A percentile compares a stretch with the other conserved stretches of the same genome.
These are phyloP conservation scores for Apophysomyces trapeziformis DNA, from an alignment of 371 early-diverging fungal species.

Conservation along the genomic window DNA sequence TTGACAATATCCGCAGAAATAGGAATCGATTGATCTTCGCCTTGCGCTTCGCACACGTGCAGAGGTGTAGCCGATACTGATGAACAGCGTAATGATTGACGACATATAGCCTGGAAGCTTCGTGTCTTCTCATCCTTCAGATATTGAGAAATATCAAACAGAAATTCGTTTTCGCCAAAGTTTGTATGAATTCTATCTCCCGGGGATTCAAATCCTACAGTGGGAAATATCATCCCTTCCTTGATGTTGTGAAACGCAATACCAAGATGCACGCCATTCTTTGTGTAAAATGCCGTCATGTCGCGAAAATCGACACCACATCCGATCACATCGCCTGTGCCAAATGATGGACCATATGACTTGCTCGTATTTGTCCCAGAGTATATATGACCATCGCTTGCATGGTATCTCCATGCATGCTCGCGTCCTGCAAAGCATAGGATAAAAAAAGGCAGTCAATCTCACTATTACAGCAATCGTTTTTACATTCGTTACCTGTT, in stretches of 20 bases:
- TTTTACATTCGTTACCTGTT: background rate
- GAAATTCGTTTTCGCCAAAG: conserved; percentile 72
- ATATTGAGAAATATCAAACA: conserved; percentile 69
- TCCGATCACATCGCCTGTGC: conserved; percentile 90
- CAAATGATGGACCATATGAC: conserved; percentile 85
- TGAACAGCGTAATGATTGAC: background rate
- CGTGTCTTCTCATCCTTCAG: conserved; percentile 35
- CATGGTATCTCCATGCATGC: conserved; percentile 85
- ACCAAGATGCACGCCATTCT: conserved; percentile 88
- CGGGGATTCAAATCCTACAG: conserved; percentile 84
- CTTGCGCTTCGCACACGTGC: background rate
- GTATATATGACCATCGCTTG: conserved; percentile 87
- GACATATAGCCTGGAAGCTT: conserved; percentile 2
- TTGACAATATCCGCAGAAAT: conserved; percentile 55
- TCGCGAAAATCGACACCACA: conserved; percentile 88
- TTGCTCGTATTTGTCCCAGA: conserved; percentile 73
- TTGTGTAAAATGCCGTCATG: conserved; percentile 83
- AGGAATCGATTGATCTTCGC: conserved; percentile 25
- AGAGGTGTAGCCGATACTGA: background rate
- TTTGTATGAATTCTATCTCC: conserved; percentile 83
- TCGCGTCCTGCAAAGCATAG: conserved; percentile 62
- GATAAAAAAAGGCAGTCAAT: background rate
- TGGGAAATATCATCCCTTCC: conserved; percentile 63
- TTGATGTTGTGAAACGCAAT: conserved; percentile 39
- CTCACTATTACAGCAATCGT: background rate